Evolutionary conservation across 768 basidiomycete genomes (phyloP), one percentile per base, ranked within the genome.

Genomic region (Coprinopsis strossmayeri): DNA sequence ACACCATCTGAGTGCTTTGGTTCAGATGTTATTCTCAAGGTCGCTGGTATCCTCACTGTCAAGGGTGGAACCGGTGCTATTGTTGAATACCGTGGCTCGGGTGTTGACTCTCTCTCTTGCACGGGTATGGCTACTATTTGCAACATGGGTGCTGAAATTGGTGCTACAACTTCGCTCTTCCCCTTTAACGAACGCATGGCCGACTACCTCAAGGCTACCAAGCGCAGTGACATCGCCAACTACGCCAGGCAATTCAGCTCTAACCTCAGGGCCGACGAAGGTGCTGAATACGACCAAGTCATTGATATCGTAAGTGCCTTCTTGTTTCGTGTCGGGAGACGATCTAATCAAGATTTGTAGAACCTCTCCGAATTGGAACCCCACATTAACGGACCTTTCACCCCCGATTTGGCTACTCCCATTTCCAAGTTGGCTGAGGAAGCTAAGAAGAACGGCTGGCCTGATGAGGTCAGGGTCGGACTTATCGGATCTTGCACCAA

Each of bases 71-170:
- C 95, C 59, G 95, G 95, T 57, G 93, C 95, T 48, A 97, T 99
- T 60, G 91, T 99, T 57, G 95, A 99, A 66, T 99, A 99, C 75
- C 84, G 75, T 57, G 95, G 95, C 55, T 69, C 92, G 61, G 95
- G 95, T 77, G 87, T 98, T 53, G 87, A 95, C 63, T 91, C 91
- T 27, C 80, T 99, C 52, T 96, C 93, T 41, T 91, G 88, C 79
- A 99, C 95, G 41, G 95, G 95, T 69, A 96, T 98, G 94, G 95
- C 91, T 45, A 98, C 95, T 18, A 95, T 99, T 61, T 97, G 95
- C 69, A 99, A 97, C 82, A 99, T 98, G 95, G 95, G 95, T 77
- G 95, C 95, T 58, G 95, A 99, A 70, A 97, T 98, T 61, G 95
- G 95, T 65, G 96, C 96, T 30, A 99, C 96, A 9, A 98, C 96